Conservation (phyloP, 2,329 filamentous ascomycete genomes). For the Niveomyces coronatus region DNA sequence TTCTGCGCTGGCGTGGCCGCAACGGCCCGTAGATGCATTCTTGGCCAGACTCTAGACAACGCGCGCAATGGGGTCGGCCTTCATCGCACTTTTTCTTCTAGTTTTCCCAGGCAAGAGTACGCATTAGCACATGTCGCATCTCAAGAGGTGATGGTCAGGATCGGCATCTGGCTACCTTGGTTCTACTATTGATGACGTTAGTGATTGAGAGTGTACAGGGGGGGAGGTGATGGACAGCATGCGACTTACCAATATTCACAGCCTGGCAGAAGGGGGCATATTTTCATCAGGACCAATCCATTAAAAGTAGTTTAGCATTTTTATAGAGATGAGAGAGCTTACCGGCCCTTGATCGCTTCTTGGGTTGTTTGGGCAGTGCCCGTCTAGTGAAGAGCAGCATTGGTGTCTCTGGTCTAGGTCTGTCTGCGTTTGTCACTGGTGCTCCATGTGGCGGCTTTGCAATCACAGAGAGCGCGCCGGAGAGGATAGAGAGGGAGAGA, state of each 20-base stretch:
- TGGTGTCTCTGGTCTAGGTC: too few relatives aligned
- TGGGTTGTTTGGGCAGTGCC: conserved; percentile 42
- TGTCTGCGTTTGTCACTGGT: too few relatives aligned
- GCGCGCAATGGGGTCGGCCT: conserved; percentile 37
- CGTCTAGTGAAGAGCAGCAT: conserved; percentile 44
- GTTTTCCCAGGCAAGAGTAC: neutral
- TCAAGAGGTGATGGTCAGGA: neutral
- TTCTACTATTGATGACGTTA: conserved; percentile 31
- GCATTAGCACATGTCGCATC: neutral
- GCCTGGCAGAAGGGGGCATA: conserved; percentile 25
- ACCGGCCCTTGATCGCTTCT: conserved; percentile 44
- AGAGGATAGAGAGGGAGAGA: too few relatives aligned
- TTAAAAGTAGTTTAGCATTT: too few relatives aligned
- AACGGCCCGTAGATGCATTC: conserved; percentile 42
- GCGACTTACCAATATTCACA: conserved; percentile 40
- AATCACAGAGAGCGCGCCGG: too few relatives aligned
- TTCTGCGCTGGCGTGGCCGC: conserved; percentile 27
- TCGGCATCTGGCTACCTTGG: conserved; percentile 33
- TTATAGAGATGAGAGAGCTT: conserved; percentile 18
- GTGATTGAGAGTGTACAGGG: conserved; percentile 4
- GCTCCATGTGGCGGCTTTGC: too few relatives aligned
- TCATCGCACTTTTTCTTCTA: conserved; percentile 52
- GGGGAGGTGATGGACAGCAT: neutral
- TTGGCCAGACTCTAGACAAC: conserved; percentile 38
- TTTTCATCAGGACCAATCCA: too few relatives aligned